phyloP scores from a whole-genome alignment of 139 green algal genomes.

The Asterochloris erici region DNA sequence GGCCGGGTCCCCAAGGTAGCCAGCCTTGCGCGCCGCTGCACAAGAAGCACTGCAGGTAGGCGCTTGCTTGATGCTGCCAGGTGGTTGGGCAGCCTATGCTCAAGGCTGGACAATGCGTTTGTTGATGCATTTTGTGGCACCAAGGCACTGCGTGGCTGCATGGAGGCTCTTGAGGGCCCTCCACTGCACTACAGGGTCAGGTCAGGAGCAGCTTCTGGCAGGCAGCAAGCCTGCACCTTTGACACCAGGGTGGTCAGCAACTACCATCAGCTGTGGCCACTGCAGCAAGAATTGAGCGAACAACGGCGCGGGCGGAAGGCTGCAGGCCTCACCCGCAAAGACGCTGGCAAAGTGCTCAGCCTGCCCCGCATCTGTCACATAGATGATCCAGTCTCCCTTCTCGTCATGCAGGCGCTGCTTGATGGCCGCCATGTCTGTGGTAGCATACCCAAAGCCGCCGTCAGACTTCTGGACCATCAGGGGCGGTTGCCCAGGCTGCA shows the following conservation, averaged over 20 bases:
- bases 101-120: too few relatives aligned
- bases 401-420: constrained; percentile 78
- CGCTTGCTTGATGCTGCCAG: neutral
- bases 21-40: constrained; percentile 59
- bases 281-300: too few relatives aligned
- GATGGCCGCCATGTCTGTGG: constrained; percentile 89
- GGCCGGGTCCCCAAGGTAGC: constrained; percentile 50
- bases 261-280: too few relatives aligned
- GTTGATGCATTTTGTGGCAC: too few relatives aligned
- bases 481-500: constrained; percentile 31
- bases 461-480: constrained; percentile 96
- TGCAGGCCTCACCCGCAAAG: constrained; percentile 28
- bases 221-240: too few relatives aligned
- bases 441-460: constrained; percentile 94
- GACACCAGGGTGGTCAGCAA: too few relatives aligned
- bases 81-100: neutral
- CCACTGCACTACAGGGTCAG: too few relatives aligned
- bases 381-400: constrained; percentile 96
- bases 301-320: too few relatives aligned
- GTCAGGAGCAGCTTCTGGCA: too few relatives aligned
- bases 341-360: constrained; percentile 78
- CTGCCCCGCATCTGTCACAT: constrained; percentile 96
- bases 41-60: neutral
- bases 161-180: too few relatives aligned
- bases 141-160: too few relatives aligned